These are phyloP conservation scores for Fusarium xyrophilum DNA, from an alignment of 2,329 filamentous ascomycete genomes.

Conservation along the genomic window DNA sequence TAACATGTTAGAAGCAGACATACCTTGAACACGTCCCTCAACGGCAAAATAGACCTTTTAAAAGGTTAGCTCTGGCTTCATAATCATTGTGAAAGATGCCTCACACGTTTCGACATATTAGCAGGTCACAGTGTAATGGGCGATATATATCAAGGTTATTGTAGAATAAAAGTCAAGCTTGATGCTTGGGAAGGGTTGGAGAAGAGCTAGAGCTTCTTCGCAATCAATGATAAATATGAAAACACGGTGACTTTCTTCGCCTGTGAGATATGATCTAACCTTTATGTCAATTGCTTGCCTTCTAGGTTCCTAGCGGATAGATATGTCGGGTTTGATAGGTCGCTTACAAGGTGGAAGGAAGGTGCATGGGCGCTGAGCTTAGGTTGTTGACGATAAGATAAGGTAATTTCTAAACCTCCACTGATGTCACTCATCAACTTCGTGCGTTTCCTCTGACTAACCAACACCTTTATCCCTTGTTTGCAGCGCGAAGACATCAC, in stretches of 20 bases:
- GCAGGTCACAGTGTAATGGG: neutral
- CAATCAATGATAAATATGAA: neutral
- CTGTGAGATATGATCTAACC: neutral
- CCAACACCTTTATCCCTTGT: neutral
- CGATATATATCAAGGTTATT: neutral
- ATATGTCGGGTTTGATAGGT: neutral
- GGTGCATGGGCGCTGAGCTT: neutral
- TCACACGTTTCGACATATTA: conserved; percentile 49
- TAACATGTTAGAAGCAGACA: conserved; percentile 20
- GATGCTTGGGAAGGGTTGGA: neutral
- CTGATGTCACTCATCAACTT: conserved; percentile 27
- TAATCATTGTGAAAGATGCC: neutral
- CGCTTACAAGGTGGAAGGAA: conserved; percentile 1
- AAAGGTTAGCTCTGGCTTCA: neutral
- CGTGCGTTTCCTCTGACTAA: neutral
- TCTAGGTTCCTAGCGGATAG: neutral
- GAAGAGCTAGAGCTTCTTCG: neutral
- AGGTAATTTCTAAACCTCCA: conserved; percentile 19
- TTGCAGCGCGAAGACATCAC: neutral
- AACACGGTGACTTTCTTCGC: neutral
- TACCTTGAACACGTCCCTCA: conserved; percentile 75
- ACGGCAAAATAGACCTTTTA: conserved; percentile 67
- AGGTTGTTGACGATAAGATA: conserved; percentile 29
- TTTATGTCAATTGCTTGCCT: conserved; percentile 10
- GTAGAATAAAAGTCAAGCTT: neutral